Conservation (phyloP, 1,139 yeast genomes). For the Candida pseudoviswanathii region DNA sequence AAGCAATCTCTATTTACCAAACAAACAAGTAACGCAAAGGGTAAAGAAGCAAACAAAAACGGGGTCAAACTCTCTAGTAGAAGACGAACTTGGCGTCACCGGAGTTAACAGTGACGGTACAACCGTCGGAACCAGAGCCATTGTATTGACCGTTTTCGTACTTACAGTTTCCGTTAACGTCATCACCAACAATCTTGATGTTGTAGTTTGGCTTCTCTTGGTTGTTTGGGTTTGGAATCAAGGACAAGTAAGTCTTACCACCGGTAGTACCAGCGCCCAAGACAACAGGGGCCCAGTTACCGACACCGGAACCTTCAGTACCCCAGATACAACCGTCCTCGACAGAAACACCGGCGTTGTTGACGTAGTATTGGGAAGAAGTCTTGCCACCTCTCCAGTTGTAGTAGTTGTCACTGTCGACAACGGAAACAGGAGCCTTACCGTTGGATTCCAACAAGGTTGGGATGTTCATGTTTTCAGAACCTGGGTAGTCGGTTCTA, state of each 20-base stretch:
- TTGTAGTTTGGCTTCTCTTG: constrained; percentile 73
- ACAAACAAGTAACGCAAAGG: not conserved
- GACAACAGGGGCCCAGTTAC: constrained; percentile 98
- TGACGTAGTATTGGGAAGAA: constrained; percentile 95
- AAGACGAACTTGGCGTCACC: constrained; percentile 81
- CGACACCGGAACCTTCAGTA: constrained; percentile 71
- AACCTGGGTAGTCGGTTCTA: constrained; percentile 98
- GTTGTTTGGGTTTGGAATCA: constrained; percentile 96
- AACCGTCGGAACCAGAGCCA: constrained; percentile 75
- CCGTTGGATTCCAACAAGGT: constrained; percentile 76
- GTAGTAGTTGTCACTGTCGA: constrained; percentile 75
- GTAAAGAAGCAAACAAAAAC: not conserved
- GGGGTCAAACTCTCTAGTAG: constrained; percentile 26
- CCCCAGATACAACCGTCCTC: constrained; percentile 97
- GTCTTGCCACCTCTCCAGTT: constrained; percentile 81
- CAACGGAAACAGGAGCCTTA: constrained; percentile 70
- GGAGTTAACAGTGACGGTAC: constrained; percentile 86
- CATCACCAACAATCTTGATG: constrained; percentile 76
- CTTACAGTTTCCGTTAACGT: constrained; percentile 74
- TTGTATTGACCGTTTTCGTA: constrained; percentile 78
- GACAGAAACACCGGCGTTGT: constrained; percentile 89
- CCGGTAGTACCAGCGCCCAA: constrained; percentile 87
- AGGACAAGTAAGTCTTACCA: constrained; percentile 82
- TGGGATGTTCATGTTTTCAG: constrained; percentile 97
- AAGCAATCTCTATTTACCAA: not conserved